These are phyloP conservation scores for Rauvolfia tetraphylla DNA, from an alignment of 257 asterid genomes.

Conservation along the genomic window DNA sequence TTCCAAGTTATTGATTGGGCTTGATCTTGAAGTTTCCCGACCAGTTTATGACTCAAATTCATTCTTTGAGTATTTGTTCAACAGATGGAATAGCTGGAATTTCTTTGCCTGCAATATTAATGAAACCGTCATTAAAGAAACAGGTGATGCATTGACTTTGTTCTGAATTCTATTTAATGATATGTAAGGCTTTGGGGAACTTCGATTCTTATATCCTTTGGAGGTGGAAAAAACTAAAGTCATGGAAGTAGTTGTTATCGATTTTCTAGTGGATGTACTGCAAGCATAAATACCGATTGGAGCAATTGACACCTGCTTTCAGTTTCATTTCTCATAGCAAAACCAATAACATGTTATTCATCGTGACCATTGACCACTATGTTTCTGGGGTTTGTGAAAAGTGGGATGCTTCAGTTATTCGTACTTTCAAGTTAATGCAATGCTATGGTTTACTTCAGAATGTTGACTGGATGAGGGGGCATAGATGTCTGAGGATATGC, in stretches of 20 bases:
- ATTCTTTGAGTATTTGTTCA: not conserved
- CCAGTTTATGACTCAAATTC: not conserved
- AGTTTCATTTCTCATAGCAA: not conserved
- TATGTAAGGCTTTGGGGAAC: not conserved
- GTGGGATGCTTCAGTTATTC: not conserved
- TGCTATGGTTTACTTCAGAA: not conserved
- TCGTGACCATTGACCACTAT: not conserved
- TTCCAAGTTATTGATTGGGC: not conserved
- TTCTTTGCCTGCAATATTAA: conserved; percentile 82
- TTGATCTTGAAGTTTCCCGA: not conserved
- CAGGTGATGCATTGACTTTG: conserved; percentile 47
- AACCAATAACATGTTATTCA: too few relatives aligned
- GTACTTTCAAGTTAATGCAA: not conserved
- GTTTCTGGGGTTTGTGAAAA: not conserved
- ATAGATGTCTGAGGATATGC: not conserved
- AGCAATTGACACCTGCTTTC: not conserved
- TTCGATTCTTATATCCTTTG: not conserved
- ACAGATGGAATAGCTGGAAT: conserved; percentile 97
- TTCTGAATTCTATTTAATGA: conserved; percentile 13
- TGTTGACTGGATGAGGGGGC: too few relatives aligned
- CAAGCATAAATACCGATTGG: not conserved
- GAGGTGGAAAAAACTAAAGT: not conserved
- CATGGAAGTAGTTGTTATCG: not conserved
- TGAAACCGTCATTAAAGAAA: conserved; percentile 83
- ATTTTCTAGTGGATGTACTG: not conserved